Evolutionary conservation across 2,329 filamentous ascomycete genomes (phyloP).

Genomic region (Pseudogymnoascus pannorum): DNA sequence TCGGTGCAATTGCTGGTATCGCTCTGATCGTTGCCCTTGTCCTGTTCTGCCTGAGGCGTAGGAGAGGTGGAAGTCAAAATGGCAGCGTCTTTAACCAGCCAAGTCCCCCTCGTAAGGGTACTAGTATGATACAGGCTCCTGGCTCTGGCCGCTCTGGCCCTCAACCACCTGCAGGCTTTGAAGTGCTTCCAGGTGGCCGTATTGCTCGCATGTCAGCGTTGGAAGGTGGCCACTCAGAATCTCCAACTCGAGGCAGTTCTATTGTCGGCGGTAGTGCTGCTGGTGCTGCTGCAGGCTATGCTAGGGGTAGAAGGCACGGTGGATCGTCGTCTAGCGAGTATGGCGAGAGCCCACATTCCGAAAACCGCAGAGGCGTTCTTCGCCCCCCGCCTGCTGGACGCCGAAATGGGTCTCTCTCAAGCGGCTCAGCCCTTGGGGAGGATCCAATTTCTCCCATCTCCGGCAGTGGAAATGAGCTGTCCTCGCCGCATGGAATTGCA

Average conservation of each 20-base stretch:
- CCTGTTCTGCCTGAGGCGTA: conserved; percentile 39
- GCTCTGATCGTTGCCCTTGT: conserved; percentile 62
- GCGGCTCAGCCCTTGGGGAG: conserved; percentile 67
- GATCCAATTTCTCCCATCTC: conserved; percentile 66
- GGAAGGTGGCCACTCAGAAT: conserved; percentile 63
- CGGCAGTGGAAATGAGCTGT: conserved; percentile 62
- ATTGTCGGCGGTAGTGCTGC: conserved; percentile 38
- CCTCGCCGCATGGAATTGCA: conserved; percentile 73
- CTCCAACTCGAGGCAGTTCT: conserved; percentile 32
- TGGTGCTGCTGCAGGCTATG: conserved; percentile 43
- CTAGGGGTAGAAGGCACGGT: conserved; percentile 41
- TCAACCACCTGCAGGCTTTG: conserved; percentile 47
- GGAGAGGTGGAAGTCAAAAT: conserved; percentile 51
- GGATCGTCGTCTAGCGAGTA: conserved; percentile 67
- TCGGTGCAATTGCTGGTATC: conserved; percentile 68
- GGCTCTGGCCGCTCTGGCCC: conserved; percentile 34
- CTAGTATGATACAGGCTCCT: conserved; percentile 34
- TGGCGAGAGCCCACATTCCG: conserved; percentile 64
- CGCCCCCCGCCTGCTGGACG: conserved; percentile 54
- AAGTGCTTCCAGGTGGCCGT: conserved; percentile 75
- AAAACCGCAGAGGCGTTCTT: conserved; percentile 47
- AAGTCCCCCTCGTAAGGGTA: conserved; percentile 56
- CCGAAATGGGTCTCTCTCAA: conserved; percentile 83
- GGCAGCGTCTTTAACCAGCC: conserved; percentile 86
- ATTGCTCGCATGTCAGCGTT: conserved; percentile 95